These are phyloP conservation scores for Pseudogymnoascus sp. DNA, from an alignment of 2,329 filamentous ascomycete genomes.

Conservation along the genomic window DNA sequence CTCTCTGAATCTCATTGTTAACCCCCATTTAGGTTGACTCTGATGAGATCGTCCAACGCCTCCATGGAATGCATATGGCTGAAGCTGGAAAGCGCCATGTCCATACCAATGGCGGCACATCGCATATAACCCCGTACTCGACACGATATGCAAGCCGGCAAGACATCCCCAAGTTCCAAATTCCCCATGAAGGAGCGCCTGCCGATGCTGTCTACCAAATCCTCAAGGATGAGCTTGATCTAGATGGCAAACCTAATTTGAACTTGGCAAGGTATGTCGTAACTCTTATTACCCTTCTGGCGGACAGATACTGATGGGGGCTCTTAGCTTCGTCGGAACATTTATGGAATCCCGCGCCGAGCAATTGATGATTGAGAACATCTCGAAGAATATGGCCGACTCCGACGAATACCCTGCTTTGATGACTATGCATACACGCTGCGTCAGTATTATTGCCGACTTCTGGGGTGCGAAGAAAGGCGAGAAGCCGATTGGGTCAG, in stretches of 20 bases:
- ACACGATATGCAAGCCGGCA: conserved; percentile 47
- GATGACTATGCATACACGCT: conserved; percentile 57
- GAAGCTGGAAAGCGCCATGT: conserved; percentile 30
- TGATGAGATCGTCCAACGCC: conserved; percentile 46
- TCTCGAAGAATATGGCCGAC: conserved; percentile 66
- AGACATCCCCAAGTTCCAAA: conserved; percentile 53
- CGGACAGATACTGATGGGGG: conserved; percentile 10
- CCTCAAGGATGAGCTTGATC: conserved; percentile 54
- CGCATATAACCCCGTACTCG: conserved; percentile 50
- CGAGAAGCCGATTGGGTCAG: conserved; percentile 59
- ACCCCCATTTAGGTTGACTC: conserved; percentile 39
- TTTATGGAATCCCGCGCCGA: conserved; percentile 63
- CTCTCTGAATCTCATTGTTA: neutral
- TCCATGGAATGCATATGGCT: conserved; percentile 39
- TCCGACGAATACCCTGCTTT: conserved; percentile 46
- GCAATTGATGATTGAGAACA: conserved; percentile 58
- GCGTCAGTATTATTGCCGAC: conserved; percentile 60
- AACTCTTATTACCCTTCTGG: neutral
- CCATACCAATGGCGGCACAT: conserved; percentile 36
- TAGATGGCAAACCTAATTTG: conserved; percentile 59
- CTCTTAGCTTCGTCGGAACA: conserved; percentile 56
- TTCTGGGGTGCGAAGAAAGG: conserved; percentile 56
- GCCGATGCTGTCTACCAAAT: conserved; percentile 60
- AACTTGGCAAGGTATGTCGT: conserved; percentile 50
- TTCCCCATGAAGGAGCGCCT: conserved; percentile 50